Conservation (phyloP, 495 filamentous ascomycete genomes). For the Hypoxylon subgilvum region DNA sequence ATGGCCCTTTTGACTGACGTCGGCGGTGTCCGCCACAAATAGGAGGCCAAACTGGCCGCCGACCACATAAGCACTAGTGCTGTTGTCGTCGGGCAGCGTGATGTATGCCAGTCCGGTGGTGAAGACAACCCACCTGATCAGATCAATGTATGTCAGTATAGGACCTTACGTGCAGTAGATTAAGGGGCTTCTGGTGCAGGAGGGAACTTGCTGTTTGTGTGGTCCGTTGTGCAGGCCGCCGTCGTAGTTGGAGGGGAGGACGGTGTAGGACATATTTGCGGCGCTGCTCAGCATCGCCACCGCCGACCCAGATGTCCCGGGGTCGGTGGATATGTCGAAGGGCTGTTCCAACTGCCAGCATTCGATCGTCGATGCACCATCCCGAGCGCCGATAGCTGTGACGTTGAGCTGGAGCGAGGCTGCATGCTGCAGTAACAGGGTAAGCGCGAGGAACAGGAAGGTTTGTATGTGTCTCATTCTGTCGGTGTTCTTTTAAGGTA, state of each 20-base stretch:
- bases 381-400: constrained; percentile 37
- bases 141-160: background rate
- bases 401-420: constrained; percentile 31
- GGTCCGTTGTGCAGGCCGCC: constrained; percentile 62
- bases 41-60: constrained; percentile 57
- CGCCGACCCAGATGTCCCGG: constrained; percentile 53
- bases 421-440: background rate
- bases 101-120: constrained; percentile 58
- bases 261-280: constrained; percentile 47
- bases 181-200: no score
- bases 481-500: no score
- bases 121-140: constrained; percentile 58
- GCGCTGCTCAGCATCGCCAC: constrained; percentile 44
- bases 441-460: background rate
- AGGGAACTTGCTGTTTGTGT: constrained; percentile 50
- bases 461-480: background rate
- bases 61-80: constrained; percentile 44
- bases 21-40: constrained; percentile 55
- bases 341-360: constrained; percentile 60
- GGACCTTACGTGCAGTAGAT: no score
- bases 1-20: constrained; percentile 57
- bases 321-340: constrained; percentile 45
- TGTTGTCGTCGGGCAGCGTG: constrained; percentile 52
- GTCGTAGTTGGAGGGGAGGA: constrained; percentile 55
- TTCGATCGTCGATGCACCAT: constrained; percentile 55